Conservation (phyloP, 345 rosid species). For the Tarenaya hassleriana region DNA sequence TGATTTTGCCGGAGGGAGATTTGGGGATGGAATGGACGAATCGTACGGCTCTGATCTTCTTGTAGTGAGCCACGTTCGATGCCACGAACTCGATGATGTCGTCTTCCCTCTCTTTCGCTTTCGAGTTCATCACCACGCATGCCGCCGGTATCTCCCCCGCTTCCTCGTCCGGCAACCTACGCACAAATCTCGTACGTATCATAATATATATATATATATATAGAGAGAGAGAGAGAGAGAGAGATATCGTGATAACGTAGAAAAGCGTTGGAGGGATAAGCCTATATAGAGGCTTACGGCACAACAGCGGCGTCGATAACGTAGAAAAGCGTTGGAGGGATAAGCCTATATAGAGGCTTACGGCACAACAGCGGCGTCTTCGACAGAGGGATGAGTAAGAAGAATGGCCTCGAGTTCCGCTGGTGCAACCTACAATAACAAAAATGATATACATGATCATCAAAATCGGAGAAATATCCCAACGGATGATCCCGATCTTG, state of each 20-base stretch:
- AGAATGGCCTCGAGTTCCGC: conserved; percentile 86
- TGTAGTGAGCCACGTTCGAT: conserved; percentile 73
- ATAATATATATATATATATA: background rate
- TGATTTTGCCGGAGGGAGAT: conserved; percentile 83
- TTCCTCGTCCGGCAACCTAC: conserved; percentile 82
- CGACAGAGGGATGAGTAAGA: conserved; percentile 61
- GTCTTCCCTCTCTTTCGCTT: conserved; percentile 55
- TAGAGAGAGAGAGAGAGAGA: no score
- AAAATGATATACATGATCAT: no score
- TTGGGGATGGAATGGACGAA: conserved; percentile 82
- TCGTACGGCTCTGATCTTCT: conserved; percentile 64
- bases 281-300: conserved; percentile 67
- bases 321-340: no score
- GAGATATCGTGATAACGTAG: no score
- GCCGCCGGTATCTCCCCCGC: conserved; percentile 95
- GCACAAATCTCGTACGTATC: background rate
- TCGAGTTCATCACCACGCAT: conserved; percentile 61
- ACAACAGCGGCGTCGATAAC: conserved; percentile 73
- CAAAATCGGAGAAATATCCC: no score
- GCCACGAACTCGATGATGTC: conserved; percentile 65
- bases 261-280: no score
- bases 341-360: no score
- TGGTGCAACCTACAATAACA: conserved; percentile 86
- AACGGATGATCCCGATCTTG: no score
- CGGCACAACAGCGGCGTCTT: conserved; percentile 91